Conservation (phyloP, 2,329 filamentous ascomycete genomes). For the Neospermospora avenae region DNA sequence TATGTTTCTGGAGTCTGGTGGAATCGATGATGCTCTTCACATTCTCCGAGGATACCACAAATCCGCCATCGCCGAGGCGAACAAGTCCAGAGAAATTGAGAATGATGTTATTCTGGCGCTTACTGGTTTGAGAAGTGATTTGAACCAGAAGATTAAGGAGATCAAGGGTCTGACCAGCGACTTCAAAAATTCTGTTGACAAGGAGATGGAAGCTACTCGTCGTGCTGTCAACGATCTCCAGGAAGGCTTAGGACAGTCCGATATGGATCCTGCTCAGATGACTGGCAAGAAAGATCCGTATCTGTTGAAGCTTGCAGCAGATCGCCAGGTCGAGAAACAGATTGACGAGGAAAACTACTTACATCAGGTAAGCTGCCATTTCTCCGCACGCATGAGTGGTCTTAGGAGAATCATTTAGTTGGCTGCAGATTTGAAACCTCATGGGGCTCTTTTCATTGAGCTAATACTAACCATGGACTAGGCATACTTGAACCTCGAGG, state of each 20-base stretch:
- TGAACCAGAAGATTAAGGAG: conserved; percentile 96
- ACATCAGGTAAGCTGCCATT: conserved; percentile 63
- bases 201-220: conserved; percentile 83
- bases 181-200: conserved; percentile 95
- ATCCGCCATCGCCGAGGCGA: conserved; percentile 72
- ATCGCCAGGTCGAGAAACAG: conserved; percentile 87
- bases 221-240: conserved; percentile 78
- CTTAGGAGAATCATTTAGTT: too few species aligned
- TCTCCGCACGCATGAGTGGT: neutral
- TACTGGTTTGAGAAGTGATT: conserved; percentile 78
- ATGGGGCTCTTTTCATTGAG: neutral
- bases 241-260: conserved; percentile 74
- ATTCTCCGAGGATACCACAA: conserved; percentile 82
- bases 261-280: conserved; percentile 70
- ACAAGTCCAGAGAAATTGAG: conserved; percentile 87
- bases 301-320: conserved; percentile 78
- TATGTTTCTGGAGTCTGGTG: conserved; percentile 73
- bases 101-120: conserved; percentile 86
- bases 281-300: conserved; percentile 91
- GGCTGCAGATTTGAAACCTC: neutral
- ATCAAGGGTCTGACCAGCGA: conserved; percentile 92
- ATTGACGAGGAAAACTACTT: conserved; percentile 97
- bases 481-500: conserved; percentile 93
- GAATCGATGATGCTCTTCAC: conserved; percentile 82
- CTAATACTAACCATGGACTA: conserved; percentile 38